These are phyloP conservation scores for Yarrowia galli DNA, from an alignment of 1,139 yeast genomes.

Conservation along the genomic window DNA sequence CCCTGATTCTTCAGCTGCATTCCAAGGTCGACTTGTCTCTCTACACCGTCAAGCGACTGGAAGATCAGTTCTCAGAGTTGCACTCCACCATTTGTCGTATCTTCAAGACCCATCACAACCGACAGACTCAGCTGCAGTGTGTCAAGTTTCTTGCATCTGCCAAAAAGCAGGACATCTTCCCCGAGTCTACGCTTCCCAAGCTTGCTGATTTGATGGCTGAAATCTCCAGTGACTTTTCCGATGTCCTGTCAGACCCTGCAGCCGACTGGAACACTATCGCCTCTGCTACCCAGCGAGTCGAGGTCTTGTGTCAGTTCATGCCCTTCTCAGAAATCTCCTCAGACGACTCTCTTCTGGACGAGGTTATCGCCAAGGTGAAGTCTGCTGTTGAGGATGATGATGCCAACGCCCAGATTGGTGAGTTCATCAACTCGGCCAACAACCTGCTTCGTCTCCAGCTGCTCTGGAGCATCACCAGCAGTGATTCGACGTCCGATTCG, in stretches of 20 bases:
- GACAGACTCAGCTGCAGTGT: constrained; percentile 18
- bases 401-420: background rate
- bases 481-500: background rate
- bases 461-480: constrained; percentile 19
- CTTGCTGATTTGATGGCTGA: constrained; percentile 11
- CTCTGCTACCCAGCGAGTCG: constrained; percentile 25
- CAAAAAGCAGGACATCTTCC: constrained; percentile 25
- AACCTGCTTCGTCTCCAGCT: constrained; percentile 27
- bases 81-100: constrained; percentile 15
- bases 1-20: constrained; percentile 11
- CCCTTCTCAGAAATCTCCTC: constrained; percentile 11
- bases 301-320: constrained; percentile 21
- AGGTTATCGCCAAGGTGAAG: constrained; percentile 5
- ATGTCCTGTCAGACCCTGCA: background rate
- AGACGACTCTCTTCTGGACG: constrained; percentile 11
- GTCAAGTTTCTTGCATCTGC: constrained; percentile 27
- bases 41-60: constrained; percentile 19
- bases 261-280: constrained; percentile 10
- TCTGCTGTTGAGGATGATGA: constrained; percentile 1
- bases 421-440: constrained; percentile 27
- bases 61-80: constrained; percentile 26
- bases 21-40: constrained; percentile 12
- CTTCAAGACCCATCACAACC: constrained; percentile 20
- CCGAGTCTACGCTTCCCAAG: constrained; percentile 33
- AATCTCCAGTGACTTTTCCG: constrained; percentile 20